Conservation (phyloP, 441 rosid species). For the Geranium incanum region DNA sequence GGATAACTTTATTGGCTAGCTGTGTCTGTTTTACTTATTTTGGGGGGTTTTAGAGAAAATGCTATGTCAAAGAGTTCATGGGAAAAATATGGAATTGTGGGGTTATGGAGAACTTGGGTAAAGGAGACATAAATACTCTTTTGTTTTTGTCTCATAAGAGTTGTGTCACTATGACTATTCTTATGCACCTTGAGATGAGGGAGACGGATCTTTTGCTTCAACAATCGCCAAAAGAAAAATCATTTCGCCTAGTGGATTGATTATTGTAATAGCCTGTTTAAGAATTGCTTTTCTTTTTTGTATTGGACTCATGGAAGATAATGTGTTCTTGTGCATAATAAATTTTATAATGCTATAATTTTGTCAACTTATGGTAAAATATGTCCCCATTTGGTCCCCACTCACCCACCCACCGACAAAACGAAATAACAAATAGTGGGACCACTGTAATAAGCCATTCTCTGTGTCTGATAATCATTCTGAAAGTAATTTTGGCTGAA, state of each 20-base stretch:
- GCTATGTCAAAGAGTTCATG: neutral
- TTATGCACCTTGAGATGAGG: neutral
- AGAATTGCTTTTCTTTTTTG: neutral
- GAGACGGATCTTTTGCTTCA: conserved; percentile 4
- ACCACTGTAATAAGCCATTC: neutral
- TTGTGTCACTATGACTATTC: neutral
- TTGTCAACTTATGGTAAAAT: neutral
- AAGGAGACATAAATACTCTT: neutral
- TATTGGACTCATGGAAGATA: neutral
- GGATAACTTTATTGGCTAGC: neutral
- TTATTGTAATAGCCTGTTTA: neutral
- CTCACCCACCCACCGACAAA: conserved; percentile 8
- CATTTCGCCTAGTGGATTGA: too few species aligned
- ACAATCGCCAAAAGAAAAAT: neutral
- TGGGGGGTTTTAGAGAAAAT: neutral
- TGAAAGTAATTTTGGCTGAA: neutral
- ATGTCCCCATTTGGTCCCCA: conserved; percentile 7
- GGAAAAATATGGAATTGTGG: neutral
- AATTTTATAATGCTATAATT: neutral
- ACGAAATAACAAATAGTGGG: neutral
- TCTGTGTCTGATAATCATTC: neutral
- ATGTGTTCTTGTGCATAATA: neutral
- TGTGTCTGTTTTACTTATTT: neutral
- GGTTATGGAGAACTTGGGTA: neutral
- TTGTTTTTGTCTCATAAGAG: neutral